A percentile compares a stretch with the other conserved stretches of the same genome.
Evolutionary conservation across 345 rosid genomes (phyloP).

Genomic region (Rubroshorea leprosula): DNA sequence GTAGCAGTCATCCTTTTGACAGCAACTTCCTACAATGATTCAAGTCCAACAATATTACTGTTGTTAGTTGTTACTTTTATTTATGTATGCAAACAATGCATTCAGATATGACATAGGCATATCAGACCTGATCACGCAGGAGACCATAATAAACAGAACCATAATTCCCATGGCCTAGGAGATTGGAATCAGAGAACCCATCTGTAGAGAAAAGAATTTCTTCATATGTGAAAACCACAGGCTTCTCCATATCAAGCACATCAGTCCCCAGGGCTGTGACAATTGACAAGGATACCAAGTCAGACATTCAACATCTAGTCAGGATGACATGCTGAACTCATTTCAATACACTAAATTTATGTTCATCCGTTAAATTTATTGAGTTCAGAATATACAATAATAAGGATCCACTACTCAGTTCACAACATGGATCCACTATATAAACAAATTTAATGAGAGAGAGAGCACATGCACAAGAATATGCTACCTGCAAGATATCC

Average conservation of each 20-base stretch:
- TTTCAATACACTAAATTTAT: not conserved
- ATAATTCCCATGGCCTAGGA: slow-evolving; percentile 90
- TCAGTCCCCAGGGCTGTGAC: slow-evolving; percentile 59
- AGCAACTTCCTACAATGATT: slow-evolving; percentile 68
- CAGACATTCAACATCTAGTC: slow-evolving; percentile 11
- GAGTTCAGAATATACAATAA: too few species aligned
- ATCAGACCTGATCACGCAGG: slow-evolving; percentile 73
- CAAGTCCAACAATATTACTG: slow-evolving; percentile 4
- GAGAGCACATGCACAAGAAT: too few species aligned
- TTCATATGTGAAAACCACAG: slow-evolving; percentile 71
- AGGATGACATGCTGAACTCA: not conserved
- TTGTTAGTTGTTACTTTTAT: too few species aligned
- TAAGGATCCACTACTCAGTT: not conserved
- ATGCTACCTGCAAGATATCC: too few species aligned
- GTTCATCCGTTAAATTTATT: too few species aligned
- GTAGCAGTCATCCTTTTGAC: slow-evolving; percentile 90
- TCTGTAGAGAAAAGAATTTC: slow-evolving; percentile 64
- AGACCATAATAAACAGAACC: slow-evolving; percentile 84
- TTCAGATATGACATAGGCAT: slow-evolving; percentile 4
- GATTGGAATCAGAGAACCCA: slow-evolving; percentile 76
- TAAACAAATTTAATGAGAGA: too few species aligned
- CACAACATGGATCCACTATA: too few species aligned
- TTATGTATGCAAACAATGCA: not conserved
- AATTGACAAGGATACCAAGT: slow-evolving; percentile 9
- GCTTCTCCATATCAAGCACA: slow-evolving; percentile 76